Conservation (phyloP, 2,329 filamentous ascomycete genomes). For the Raffaelea albimanens region DNA sequence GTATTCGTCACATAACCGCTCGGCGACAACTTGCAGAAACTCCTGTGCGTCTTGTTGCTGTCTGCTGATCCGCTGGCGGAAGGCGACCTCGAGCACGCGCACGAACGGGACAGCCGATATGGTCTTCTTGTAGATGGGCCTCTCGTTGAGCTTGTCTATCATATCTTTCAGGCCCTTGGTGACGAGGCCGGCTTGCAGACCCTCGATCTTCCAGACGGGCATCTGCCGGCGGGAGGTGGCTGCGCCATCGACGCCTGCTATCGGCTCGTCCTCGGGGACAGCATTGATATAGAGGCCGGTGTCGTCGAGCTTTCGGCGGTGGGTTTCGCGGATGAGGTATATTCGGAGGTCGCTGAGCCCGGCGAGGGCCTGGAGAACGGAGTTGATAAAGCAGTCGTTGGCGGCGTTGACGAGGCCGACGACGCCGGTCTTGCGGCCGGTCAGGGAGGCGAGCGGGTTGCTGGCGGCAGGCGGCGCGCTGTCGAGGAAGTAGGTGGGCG, state of each 20-base stretch:
- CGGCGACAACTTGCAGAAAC: constrained; percentile 87
- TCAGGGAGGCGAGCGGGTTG: constrained; percentile 16
- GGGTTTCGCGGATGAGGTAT: constrained; percentile 86
- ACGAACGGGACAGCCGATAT: constrained; percentile 85
- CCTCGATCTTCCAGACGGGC: constrained; percentile 52
- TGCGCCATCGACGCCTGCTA: constrained; percentile 2
- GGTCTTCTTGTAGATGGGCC: constrained; percentile 87
- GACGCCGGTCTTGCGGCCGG: constrained; percentile 66
- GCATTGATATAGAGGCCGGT: constrained; percentile 62
- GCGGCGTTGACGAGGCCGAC: constrained; percentile 85
- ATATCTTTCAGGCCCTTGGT: constrained; percentile 87
- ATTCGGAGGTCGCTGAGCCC: constrained; percentile 80
- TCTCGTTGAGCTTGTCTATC: constrained; percentile 83
- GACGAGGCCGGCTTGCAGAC: constrained; percentile 71
- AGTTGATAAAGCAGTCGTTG: constrained; percentile 97
- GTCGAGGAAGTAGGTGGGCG: constrained; percentile 93
- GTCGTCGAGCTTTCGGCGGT: constrained; percentile 73
- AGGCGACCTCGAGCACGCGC: constrained; percentile 71
- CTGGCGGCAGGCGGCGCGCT: constrained; percentile 51
- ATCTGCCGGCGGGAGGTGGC: constrained; percentile 17
- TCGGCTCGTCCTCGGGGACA: constrained; percentile 30
- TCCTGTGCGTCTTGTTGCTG: constrained; percentile 98
- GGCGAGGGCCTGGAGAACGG: constrained; percentile 84
- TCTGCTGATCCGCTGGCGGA: constrained; percentile 80
- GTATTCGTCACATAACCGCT: constrained; percentile 89